phyloP scores from a whole-genome alignment of 306 rosid species.

The Astragalus membranaceus region DNA sequence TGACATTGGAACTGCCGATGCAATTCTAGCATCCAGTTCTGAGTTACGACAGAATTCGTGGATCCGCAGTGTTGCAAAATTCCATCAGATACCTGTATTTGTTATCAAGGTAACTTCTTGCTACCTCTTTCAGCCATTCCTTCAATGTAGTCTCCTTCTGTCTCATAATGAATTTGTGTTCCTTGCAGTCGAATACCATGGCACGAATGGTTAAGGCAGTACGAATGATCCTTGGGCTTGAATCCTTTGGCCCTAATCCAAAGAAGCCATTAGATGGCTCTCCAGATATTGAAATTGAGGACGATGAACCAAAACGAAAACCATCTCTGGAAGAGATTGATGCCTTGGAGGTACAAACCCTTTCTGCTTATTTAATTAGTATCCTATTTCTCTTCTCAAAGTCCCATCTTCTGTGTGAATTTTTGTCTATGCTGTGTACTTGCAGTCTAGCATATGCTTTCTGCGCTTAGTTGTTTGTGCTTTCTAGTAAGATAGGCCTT shows the following conservation, averaged over 20 bases:
- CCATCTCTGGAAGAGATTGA: conserved; percentile 90
- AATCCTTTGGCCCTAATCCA: conserved; percentile 39
- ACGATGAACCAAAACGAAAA: conserved; percentile 80
- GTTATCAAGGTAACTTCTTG: conserved; percentile 66
- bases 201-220: conserved; percentile 96
- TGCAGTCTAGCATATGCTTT: neutral
- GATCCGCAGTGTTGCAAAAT: conserved; percentile 87
- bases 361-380: conserved; percentile 2
- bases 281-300: conserved; percentile 67
- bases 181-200: conserved; percentile 84
- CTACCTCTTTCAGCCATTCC: conserved; percentile 7
- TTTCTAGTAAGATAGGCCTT: neutral
- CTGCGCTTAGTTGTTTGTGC: neutral
- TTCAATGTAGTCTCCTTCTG: neutral
- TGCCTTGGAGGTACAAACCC: conserved; percentile 77
- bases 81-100: conserved; percentile 82
- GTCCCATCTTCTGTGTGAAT: conserved; percentile 2
- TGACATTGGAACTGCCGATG: conserved; percentile 83
- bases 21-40: conserved; percentile 66
- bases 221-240: conserved; percentile 78
- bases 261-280: conserved; percentile 43
- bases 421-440: neutral
- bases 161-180: conserved; percentile 17
- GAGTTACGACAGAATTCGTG: conserved; percentile 82
- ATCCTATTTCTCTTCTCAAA: conserved; percentile 10